Conservation (phyloP, 768 basidiomycete genomes). For the Rossbeevera mucosa region DNA sequence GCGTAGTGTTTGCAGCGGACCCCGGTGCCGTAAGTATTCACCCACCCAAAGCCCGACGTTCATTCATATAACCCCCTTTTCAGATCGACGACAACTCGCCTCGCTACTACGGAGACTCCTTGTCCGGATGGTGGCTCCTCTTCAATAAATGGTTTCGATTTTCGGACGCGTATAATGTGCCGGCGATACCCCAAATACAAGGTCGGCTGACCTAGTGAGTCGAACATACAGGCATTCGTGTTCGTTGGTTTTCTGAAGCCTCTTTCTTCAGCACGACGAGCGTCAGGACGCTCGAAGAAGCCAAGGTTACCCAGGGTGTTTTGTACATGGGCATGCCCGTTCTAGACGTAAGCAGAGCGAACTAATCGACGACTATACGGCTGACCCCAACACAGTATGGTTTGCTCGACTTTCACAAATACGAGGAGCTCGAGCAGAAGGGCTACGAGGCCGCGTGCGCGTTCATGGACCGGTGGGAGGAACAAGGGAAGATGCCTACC, state of each 20-base stretch:
- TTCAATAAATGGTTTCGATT: constrained; percentile 93
- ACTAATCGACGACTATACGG: not conserved
- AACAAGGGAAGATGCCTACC: constrained; percentile 80
- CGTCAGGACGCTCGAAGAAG: constrained; percentile 91
- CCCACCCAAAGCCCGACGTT: not conserved
- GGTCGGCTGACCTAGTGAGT: constrained; percentile 92
- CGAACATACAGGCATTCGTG: too few relatives aligned
- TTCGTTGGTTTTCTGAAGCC: too few relatives aligned
- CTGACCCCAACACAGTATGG: constrained; percentile 58
- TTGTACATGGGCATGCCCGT: constrained; percentile 95
- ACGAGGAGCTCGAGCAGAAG: constrained; percentile 80
- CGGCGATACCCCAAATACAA: constrained; percentile 91
- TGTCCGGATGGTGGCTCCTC: constrained; percentile 95
- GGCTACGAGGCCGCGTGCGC: constrained; percentile 73
- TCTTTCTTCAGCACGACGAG: constrained; percentile 75
- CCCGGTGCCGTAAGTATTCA: constrained; percentile 75
- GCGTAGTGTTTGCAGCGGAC: constrained; percentile 86
- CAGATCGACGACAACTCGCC: constrained; percentile 91
- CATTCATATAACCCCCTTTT: not conserved
- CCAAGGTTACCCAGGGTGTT: constrained; percentile 85
- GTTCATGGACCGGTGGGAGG: constrained; percentile 72
- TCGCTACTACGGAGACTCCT: constrained; percentile 87
- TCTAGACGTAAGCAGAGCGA: constrained; percentile 60
- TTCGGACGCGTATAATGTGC: constrained; percentile 68
- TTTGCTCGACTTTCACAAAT: constrained; percentile 85